These are phyloP conservation scores for Talaromyces verruculosus DNA, from an alignment of 2,329 filamentous ascomycete genomes.

Conservation along the genomic window DNA sequence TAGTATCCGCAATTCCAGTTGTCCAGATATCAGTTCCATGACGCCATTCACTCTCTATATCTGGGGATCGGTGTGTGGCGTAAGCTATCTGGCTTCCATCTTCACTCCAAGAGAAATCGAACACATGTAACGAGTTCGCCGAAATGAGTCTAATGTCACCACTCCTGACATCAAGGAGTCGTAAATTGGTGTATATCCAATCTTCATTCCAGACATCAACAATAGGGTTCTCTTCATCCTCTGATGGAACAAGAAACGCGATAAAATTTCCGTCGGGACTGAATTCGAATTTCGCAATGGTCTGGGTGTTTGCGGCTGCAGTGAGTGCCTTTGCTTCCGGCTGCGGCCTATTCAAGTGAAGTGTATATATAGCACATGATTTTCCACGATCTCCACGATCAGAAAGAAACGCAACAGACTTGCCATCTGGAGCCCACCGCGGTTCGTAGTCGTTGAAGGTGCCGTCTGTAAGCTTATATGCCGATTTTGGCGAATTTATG, in stretches of 20 bases:
- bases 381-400: constrained; percentile 14
- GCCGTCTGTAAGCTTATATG: constrained; percentile 1
- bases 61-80: constrained; percentile 9
- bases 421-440: constrained; percentile 8
- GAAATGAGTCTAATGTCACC: constrained; percentile 1
- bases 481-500: neutral
- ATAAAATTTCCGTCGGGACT: constrained; percentile 10
- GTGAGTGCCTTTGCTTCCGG: constrained; percentile 3
- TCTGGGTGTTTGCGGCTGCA: neutral
- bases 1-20: neutral
- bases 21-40: constrained; percentile 8
- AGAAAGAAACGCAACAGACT: constrained; percentile 5
- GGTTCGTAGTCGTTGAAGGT: constrained; percentile 4
- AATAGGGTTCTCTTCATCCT: neutral
- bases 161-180: constrained; percentile 8
- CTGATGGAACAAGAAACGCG: constrained; percentile 4
- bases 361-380: constrained; percentile 7
- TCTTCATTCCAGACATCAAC: constrained; percentile 13
- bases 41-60: constrained; percentile 5
- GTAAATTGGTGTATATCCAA: constrained; percentile 7
- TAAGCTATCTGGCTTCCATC: constrained; percentile 12
- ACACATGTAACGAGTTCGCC: neutral
- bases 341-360: neutral
- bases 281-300: constrained; percentile 12
- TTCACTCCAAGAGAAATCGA: constrained; percentile 15